These are phyloP conservation scores for Kingdonia uniflora DNA, from an alignment of 164 flowering plant genomes.

Conservation along the genomic window DNA sequence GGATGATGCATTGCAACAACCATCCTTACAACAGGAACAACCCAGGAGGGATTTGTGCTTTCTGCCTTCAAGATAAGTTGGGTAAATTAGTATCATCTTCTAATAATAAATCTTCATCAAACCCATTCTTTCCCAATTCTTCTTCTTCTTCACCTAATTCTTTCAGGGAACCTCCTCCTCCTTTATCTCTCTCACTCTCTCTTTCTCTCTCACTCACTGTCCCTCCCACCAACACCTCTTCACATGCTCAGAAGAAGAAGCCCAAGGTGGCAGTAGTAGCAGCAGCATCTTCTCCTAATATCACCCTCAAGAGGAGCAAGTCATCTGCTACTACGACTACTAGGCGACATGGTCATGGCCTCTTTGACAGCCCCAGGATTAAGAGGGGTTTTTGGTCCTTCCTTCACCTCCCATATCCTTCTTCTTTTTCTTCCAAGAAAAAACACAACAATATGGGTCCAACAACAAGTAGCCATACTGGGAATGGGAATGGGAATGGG, in stretches of 20 bases:
- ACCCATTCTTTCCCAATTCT: constrained; percentile 33
- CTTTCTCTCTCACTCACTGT: constrained; percentile 4
- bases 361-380: constrained; percentile 16
- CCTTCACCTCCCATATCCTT: constrained; percentile 36
- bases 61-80: constrained; percentile 82
- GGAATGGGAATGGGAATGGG: background rate
- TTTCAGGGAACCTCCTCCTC: too few relatives aligned
- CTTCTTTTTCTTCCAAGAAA: constrained; percentile 15
- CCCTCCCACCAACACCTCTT: constrained; percentile 4
- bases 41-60: constrained; percentile 84
- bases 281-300: constrained; percentile 18
- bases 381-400: constrained; percentile 79
- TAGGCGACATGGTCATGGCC: constrained; percentile 17
- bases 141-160: constrained; percentile 12
- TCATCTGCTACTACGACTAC: constrained; percentile 39
- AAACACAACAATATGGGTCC: constrained; percentile 10
- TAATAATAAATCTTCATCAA: constrained; percentile 4
- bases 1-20: constrained; percentile 60
- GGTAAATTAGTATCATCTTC: constrained; percentile 66
- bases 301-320: constrained; percentile 58
- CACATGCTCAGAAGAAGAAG: constrained; percentile 1
- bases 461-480: constrained; percentile 4
- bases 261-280: too few relatives aligned
- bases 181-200: constrained; percentile 1
- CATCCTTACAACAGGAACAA: constrained; percentile 57